phyloP scores from a whole-genome alignment of 148 eudicot genomes.

The Mesembryanthemum crystallinum region DNA sequence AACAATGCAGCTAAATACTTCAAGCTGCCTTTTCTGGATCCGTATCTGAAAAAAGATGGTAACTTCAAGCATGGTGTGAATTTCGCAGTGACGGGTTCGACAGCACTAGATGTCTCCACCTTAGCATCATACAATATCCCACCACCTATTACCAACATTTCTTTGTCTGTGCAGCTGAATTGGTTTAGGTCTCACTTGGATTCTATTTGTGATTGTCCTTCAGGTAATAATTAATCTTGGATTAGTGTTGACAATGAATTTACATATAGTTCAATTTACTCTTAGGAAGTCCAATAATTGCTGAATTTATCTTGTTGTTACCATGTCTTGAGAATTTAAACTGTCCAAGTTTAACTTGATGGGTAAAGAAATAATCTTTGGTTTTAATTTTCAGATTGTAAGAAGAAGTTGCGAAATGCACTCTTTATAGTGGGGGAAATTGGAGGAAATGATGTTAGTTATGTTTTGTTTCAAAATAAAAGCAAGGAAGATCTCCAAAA shows the following conservation, averaged over 20 bases:
- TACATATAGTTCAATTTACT: neutral
- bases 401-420: constrained; percentile 26
- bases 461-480: constrained; percentile 19
- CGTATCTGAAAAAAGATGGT: constrained; percentile 13
- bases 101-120: constrained; percentile 11
- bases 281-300: too few relatives aligned
- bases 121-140: constrained; percentile 15
- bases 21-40: constrained; percentile 22
- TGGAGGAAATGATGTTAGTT: constrained; percentile 45
- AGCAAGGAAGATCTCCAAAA: constrained; percentile 3
- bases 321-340: neutral
- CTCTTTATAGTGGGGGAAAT: constrained; percentile 42
- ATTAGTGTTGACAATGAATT: too few relatives aligned
- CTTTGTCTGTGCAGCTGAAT: constrained; percentile 23
- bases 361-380: neutral
- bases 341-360: neutral
- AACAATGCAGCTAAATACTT: constrained; percentile 18
- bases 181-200: constrained; percentile 29
- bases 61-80: constrained; percentile 27
- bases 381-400: constrained; percentile 22
- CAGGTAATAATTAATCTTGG: constrained; percentile 12
- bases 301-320: too few relatives aligned
- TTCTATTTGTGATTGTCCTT: constrained; percentile 2
- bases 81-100: constrained; percentile 28
- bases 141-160: constrained; percentile 2